These are phyloP conservation scores for Gynochthodes officinalis DNA, from an alignment of 257 asterid species.

Conservation along the genomic window DNA sequence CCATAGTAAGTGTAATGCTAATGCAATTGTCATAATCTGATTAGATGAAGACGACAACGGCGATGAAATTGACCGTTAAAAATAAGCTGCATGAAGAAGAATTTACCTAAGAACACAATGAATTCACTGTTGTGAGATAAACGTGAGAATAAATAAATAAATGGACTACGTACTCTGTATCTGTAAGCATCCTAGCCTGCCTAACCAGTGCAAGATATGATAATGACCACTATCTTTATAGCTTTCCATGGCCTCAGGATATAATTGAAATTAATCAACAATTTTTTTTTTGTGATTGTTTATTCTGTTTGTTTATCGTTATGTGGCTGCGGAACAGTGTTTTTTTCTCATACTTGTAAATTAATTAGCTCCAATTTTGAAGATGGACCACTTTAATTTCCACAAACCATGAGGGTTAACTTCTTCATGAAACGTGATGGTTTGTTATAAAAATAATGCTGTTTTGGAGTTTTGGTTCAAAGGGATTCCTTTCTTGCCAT, in stretches of 20 bases:
- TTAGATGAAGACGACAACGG: no score
- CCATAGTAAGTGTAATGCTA: no score
- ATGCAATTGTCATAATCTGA: no score
- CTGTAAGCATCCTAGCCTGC: slow-evolving; percentile 45
- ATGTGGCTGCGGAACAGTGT: slow-evolving; percentile 8
- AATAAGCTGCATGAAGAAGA: slow-evolving; percentile 22
- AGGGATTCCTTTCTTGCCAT: no score
- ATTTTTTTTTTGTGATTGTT: background rate
- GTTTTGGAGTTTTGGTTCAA: background rate
- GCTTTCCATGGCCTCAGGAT: background rate
- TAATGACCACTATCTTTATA: slow-evolving; percentile 14
- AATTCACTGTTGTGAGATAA: slow-evolving; percentile 1
- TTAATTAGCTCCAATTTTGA: background rate
- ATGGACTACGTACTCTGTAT: slow-evolving; percentile 52
- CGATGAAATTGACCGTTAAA: slow-evolving; percentile 31
- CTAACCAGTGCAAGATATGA: slow-evolving; percentile 37
- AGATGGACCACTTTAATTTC: background rate
- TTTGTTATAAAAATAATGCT: background rate
- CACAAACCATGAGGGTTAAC: background rate
- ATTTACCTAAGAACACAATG: background rate
- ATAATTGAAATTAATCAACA: background rate
- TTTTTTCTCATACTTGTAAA: background rate
- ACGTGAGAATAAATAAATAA: slow-evolving; percentile 29
- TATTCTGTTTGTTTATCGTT: slow-evolving; percentile 12
- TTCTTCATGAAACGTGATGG: background rate